Conservation (phyloP, 805 yeast genomes). For the Metschnikowia borealis region DNA sequence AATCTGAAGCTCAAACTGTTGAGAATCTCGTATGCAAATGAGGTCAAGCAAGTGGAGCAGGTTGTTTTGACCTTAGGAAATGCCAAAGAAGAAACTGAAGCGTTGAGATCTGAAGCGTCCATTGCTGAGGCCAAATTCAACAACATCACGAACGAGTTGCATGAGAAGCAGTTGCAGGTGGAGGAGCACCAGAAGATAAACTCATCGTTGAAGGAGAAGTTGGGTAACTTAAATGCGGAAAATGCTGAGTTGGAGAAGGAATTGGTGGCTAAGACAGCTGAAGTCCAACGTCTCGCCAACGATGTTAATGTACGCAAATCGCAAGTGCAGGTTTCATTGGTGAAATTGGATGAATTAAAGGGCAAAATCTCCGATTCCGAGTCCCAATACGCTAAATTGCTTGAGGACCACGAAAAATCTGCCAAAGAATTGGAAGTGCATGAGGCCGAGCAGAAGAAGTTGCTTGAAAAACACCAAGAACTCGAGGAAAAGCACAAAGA, state of each 20-base stretch:
- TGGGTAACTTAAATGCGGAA: conserved; percentile 65
- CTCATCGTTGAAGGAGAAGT: conserved; percentile 59
- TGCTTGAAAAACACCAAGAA: conserved; percentile 2
- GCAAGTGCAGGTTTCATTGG: conserved; percentile 64
- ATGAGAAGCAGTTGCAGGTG: conserved; percentile 53
- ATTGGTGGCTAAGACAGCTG: conserved; percentile 48
- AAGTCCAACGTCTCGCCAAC: conserved; percentile 59
- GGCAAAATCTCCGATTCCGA: conserved; percentile 26
- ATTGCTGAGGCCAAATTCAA: conserved; percentile 76
- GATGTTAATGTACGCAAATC: conserved; percentile 61
- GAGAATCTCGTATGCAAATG: conserved; percentile 70
- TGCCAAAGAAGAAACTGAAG: conserved; percentile 63
- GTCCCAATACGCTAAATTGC: conserved; percentile 17
- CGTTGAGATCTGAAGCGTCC: conserved; percentile 65
- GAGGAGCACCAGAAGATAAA: conserved; percentile 70
- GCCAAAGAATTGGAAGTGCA: neutral
- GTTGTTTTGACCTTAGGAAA: conserved; percentile 60
- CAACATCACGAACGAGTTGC: conserved; percentile 61
- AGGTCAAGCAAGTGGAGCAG: conserved; percentile 68
- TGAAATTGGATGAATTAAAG: conserved; percentile 40
- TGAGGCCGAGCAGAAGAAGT: conserved; percentile 8
- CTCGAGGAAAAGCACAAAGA: conserved; percentile 6
- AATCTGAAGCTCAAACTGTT: conserved; percentile 65
- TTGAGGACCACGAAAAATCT: conserved; percentile 6
- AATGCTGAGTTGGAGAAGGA: conserved; percentile 55